These are phyloP conservation scores for Aspergillus asperescens DNA, from an alignment of 495 filamentous ascomycete genomes.

Conservation along the genomic window DNA sequence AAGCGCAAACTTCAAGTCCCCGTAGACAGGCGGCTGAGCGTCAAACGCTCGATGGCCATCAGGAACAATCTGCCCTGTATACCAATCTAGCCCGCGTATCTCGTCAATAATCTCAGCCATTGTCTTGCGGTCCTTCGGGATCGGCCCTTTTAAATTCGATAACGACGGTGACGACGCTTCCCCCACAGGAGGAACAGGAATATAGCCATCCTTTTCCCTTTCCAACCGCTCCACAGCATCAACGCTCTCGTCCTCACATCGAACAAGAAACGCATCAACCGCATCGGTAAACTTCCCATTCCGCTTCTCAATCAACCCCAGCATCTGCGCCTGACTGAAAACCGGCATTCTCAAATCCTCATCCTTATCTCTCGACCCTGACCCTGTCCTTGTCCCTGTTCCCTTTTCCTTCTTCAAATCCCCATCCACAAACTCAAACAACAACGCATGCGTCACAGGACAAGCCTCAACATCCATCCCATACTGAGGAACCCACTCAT, in stretches of 20 bases:
- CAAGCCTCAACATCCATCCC: conserved; percentile 26
- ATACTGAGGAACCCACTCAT: conserved; percentile 13
- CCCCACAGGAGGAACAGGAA: conserved; percentile 48
- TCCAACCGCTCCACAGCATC: conserved; percentile 66
- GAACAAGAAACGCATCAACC: conserved; percentile 68
- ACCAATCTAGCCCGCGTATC: conserved; percentile 77
- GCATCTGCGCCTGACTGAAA: conserved; percentile 89
- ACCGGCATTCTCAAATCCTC: conserved; percentile 92
- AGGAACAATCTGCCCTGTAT: conserved; percentile 87
- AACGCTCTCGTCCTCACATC: conserved; percentile 56
- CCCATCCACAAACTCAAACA: conserved; percentile 90
- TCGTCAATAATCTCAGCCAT: conserved; percentile 83
- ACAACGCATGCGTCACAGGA: conserved; percentile 57
- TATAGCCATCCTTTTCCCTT: conserved; percentile 34
- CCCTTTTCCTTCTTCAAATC: conserved; percentile 83
- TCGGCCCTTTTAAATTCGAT: conserved; percentile 50
- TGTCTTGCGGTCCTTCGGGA: conserved; percentile 76
- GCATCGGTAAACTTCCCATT: conserved; percentile 80
- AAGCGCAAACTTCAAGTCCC: conserved; percentile 77
- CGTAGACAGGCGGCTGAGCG: conserved; percentile 74
- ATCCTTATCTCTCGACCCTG: conserved; percentile 57
- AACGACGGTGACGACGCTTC: too few species aligned
- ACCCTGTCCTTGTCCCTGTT: conserved; percentile 44
- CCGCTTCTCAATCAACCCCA: conserved; percentile 81
- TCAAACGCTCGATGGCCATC: conserved; percentile 93